Evolutionary conservation across 345 rosid species (phyloP).

Genomic region (Orychophragmus violaceus): DNA sequence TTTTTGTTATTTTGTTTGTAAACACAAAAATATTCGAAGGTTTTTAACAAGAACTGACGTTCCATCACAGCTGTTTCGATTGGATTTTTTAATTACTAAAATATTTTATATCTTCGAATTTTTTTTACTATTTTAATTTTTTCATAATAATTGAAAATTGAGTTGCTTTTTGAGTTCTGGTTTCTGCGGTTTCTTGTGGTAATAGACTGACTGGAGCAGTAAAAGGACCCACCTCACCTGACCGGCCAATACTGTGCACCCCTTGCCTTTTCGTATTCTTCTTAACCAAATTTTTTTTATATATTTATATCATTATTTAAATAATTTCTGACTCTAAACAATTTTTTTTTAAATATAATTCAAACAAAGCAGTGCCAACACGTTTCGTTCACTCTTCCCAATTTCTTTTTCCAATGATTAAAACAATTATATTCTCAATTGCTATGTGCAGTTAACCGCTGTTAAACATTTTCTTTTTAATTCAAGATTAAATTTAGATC

Average conservation of each 20-base stretch:
- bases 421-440: conserved; percentile 17
- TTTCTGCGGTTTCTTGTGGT: conserved; percentile 30
- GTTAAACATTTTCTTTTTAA: neutral
- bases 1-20: neutral
- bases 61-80: conserved; percentile 14
- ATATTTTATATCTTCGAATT: neutral
- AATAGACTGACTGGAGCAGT: conserved; percentile 35
- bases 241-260: conserved; percentile 23
- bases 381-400: conserved; percentile 18
- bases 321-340: neutral
- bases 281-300: conserved; percentile 7
- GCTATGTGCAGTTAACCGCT: conserved; percentile 19
- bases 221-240: conserved; percentile 27
- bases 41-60: neutral
- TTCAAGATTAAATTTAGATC: neutral
- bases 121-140: neutral
- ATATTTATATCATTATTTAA: neutral
- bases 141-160: neutral
- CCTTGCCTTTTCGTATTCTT: conserved; percentile 30
- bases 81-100: neutral
- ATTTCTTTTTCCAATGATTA: conserved; percentile 16
- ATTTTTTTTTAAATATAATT: neutral
- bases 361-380: conserved; percentile 3
- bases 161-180: conserved; percentile 17
- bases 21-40: neutral